A percentile compares a stretch with the other conserved stretches of the same genome.
Conservation (phyloP, 108 stramenopile species). For the Conticribra weissflogii region DNA sequence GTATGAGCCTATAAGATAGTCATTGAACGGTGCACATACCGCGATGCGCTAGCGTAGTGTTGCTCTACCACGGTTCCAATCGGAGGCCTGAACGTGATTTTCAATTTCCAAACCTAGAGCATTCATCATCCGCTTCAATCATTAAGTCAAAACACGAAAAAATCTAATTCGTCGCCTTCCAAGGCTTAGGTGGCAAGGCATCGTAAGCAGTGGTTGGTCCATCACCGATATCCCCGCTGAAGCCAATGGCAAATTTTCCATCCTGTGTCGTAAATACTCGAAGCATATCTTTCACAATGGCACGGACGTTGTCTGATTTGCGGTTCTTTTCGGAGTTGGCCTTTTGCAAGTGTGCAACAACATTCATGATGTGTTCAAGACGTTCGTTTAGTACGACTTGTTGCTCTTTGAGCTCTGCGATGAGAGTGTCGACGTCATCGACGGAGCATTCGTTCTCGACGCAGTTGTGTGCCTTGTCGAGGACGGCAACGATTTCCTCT, state of each 20-base stretch:
- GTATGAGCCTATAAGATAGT: conserved; percentile 2
- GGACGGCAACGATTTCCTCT: conserved; percentile 61
- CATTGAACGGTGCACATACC: background rate
- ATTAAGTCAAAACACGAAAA: too few species aligned
- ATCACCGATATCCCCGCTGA: conserved; percentile 72
- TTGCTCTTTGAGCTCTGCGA: conserved; percentile 69
- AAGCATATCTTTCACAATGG: conserved; percentile 75
- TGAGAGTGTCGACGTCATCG: conserved; percentile 67
- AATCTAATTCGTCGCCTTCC: conserved; percentile 33
- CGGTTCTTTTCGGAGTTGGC: conserved; percentile 63
- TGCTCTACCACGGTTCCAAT: background rate
- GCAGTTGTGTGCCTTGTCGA: conserved; percentile 64
- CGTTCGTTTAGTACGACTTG: conserved; percentile 63
- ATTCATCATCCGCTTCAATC: too few species aligned
- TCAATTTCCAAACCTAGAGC: too few species aligned
- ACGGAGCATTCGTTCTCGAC: conserved; percentile 71
- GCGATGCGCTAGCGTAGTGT: background rate
- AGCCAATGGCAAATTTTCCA: conserved; percentile 57
- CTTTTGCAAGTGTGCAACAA: conserved; percentile 66
- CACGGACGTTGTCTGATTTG: conserved; percentile 68
- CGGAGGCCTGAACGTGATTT: background rate
- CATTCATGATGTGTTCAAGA: conserved; percentile 64
- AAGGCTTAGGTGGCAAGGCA: conserved; percentile 70
- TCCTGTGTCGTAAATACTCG: conserved; percentile 65
- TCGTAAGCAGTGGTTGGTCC: conserved; percentile 79